A percentile compares a stretch with the other conserved stretches of the same genome.
phyloP scores from a whole-genome alignment of 1,284 basidiomycete genomes.

The Macrocystidia cucumis region DNA sequence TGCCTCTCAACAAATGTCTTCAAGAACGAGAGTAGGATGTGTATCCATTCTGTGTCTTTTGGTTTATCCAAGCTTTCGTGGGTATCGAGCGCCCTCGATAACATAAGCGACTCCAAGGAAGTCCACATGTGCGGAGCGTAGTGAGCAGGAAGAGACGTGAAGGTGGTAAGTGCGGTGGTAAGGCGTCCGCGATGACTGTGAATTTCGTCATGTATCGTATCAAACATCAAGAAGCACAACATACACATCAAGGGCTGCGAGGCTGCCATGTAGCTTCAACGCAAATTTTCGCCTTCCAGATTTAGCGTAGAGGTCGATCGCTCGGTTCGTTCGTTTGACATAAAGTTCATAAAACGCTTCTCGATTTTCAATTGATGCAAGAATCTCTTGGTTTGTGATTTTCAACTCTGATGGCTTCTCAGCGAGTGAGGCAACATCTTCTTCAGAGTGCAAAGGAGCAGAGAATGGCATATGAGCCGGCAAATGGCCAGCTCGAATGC shows the following conservation, averaged over 20 bases:
- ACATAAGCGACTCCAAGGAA: constrained; percentile 69
- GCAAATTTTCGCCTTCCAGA: constrained; percentile 80
- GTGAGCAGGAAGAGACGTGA: constrained; percentile 72
- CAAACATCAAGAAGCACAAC: constrained; percentile 5
- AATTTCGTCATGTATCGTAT: constrained; percentile 5
- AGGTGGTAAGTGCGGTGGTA: constrained; percentile 57
- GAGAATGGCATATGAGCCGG: constrained; percentile 70
- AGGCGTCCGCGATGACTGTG: constrained; percentile 60
- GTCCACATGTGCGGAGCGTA: constrained; percentile 77
- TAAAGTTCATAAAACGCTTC: constrained; percentile 73
- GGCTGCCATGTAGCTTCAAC: constrained; percentile 72
- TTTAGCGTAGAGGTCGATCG: constrained; percentile 76
- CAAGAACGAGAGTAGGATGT: constrained; percentile 61
- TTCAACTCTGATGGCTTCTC: constrained; percentile 14
- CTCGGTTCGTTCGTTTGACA: constrained; percentile 64
- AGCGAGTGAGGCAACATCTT: too few relatives aligned
- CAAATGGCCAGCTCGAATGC: constrained; percentile 64
- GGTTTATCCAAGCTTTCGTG: constrained; percentile 46
- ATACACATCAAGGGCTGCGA: constrained; percentile 84
- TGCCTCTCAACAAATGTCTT: constrained; percentile 53
- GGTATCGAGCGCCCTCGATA: constrained; percentile 61
- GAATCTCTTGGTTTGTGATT: constrained; percentile 61
- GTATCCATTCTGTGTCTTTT: constrained; percentile 69
- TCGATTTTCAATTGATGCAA: constrained; percentile 49
- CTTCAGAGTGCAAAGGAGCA: constrained; percentile 24